phyloP scores from a whole-genome alignment of 768 basidiomycete species.

The Kwoniella newhampshirensis region DNA sequence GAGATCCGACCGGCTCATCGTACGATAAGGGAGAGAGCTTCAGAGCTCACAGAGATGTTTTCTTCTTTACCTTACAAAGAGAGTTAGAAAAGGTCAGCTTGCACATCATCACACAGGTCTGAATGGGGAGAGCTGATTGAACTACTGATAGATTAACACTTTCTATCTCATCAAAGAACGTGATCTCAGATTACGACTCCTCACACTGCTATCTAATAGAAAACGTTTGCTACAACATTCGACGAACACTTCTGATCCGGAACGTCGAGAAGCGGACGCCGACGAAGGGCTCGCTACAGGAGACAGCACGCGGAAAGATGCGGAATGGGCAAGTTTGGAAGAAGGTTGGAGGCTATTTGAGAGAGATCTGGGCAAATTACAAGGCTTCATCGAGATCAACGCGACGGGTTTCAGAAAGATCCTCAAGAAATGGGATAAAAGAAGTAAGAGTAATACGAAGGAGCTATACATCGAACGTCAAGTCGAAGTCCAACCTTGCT shows the following conservation, averaged over 20 bases:
- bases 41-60: slow-evolving; percentile 91
- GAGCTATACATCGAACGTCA: slow-evolving; percentile 94
- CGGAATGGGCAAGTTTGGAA: slow-evolving; percentile 93
- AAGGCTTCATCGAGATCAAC: slow-evolving; percentile 98
- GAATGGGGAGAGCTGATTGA: not conserved
- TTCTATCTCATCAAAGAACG: slow-evolving; percentile 98
- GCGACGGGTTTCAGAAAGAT: slow-evolving; percentile 96
- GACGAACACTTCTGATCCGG: slow-evolving; percentile 59
- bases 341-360: slow-evolving; percentile 94
- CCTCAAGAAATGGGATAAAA: slow-evolving; percentile 97
- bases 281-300: slow-evolving; percentile 13
- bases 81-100: slow-evolving; percentile 85
- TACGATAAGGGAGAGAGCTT: slow-evolving; percentile 78
- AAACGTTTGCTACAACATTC: slow-evolving; percentile 61
- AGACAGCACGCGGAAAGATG: slow-evolving; percentile 57
- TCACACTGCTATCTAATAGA: slow-evolving; percentile 89
- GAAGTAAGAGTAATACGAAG: slow-evolving; percentile 90
- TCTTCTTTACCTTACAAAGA: slow-evolving; percentile 97
- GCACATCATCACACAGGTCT: not conserved
- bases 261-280: not conserved
- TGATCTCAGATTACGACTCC: slow-evolving; percentile 84
- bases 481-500: slow-evolving; percentile 98
- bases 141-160: slow-evolving; percentile 75
- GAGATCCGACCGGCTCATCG: slow-evolving; percentile 58
- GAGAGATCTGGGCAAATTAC: slow-evolving; percentile 88